Evolutionary conservation across 495 filamentous ascomycete genomes (phyloP).

Genomic region (Oidiodendron maius): DNA sequence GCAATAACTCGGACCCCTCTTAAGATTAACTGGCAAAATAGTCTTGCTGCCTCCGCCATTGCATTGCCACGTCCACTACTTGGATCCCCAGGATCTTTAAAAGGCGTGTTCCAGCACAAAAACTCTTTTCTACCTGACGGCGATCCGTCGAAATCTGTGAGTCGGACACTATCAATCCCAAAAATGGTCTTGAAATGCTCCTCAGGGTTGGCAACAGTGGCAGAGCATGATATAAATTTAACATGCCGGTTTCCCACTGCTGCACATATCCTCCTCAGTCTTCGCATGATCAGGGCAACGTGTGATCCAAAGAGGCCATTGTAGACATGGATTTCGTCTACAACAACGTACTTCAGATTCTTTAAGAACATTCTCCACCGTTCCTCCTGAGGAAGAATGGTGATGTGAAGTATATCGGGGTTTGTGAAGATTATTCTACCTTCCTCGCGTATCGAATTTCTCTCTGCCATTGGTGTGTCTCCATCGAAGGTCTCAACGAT

Average conservation of each 20-base stretch:
- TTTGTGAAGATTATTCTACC: slow-evolving; percentile 96
- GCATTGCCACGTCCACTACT: slow-evolving; percentile 79
- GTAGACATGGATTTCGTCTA: slow-evolving; percentile 91
- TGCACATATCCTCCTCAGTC: slow-evolving; percentile 82
- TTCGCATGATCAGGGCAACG: slow-evolving; percentile 90
- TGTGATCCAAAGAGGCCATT: slow-evolving; percentile 93
- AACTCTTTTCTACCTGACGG: slow-evolving; percentile 94
- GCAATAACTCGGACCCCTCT: slow-evolving; percentile 90
- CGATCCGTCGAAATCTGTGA: slow-evolving; percentile 89
- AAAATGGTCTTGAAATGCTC: slow-evolving; percentile 92
- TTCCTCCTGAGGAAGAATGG: slow-evolving; percentile 87
- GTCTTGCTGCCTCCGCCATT: slow-evolving; percentile 73
- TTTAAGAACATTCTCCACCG: slow-evolving; percentile 83
- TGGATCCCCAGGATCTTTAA: slow-evolving; percentile 83
- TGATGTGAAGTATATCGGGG: slow-evolving; percentile 96
- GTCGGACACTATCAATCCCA: slow-evolving; percentile 67
- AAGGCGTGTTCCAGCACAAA: slow-evolving; percentile 96
- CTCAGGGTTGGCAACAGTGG: slow-evolving; percentile 91
- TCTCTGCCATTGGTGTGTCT: slow-evolving; percentile 77
- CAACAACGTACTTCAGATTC: slow-evolving; percentile 76
- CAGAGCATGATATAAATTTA: slow-evolving; percentile 95
- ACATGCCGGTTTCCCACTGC: slow-evolving; percentile 85
- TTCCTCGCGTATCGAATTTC: slow-evolving; percentile 78
- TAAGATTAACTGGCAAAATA: slow-evolving; percentile 87
- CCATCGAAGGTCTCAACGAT: slow-evolving; percentile 94